Evolutionary conservation across 2,329 filamentous ascomycete species (phyloP).

Genomic region (Ascochyta viciae-villosae): DNA sequence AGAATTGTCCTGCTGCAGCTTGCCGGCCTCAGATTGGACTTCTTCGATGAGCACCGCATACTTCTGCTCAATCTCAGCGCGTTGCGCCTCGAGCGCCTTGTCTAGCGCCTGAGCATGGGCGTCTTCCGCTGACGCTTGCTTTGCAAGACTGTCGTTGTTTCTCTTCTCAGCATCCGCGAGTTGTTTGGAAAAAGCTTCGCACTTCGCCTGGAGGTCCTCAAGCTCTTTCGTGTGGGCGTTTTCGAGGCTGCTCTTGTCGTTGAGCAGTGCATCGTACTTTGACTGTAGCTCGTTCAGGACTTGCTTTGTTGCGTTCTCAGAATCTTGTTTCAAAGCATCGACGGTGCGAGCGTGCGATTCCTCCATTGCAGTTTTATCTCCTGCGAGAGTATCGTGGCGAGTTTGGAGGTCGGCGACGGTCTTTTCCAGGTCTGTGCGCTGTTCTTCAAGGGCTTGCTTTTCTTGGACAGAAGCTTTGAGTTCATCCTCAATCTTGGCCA

Average conservation of each 20-base stretch:
- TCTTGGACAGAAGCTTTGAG: slow-evolving; percentile 27
- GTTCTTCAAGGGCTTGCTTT: slow-evolving; percentile 26
- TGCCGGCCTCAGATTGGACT: slow-evolving; percentile 32
- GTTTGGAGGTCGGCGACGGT: slow-evolving; percentile 41
- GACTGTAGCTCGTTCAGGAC: slow-evolving; percentile 37
- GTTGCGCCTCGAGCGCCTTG: slow-evolving; percentile 20
- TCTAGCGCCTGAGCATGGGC: slow-evolving; percentile 34
- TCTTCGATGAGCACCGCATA: slow-evolving; percentile 39
- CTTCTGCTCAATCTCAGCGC: slow-evolving; percentile 41
- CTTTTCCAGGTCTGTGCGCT: slow-evolving; percentile 29
- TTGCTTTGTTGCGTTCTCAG: slow-evolving; percentile 35
- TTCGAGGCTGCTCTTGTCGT: slow-evolving; percentile 28
- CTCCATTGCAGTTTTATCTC: slow-evolving; percentile 41
- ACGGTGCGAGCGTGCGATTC: slow-evolving; percentile 39
- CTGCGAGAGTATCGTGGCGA: slow-evolving; percentile 36
- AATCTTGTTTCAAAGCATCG: slow-evolving; percentile 41
- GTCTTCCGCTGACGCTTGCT: slow-evolving; percentile 28
- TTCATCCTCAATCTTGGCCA: slow-evolving; percentile 29
- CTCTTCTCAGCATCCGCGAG: slow-evolving; percentile 34
- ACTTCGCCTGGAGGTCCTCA: slow-evolving; percentile 24
- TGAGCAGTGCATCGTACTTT: slow-evolving; percentile 30
- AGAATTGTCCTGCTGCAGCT: slow-evolving; percentile 40
- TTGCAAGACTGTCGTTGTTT: slow-evolving; percentile 23
- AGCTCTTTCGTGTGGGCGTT: slow-evolving; percentile 29
- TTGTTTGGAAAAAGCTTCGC: slow-evolving; percentile 27